A percentile compares a stretch with the other conserved stretches of the same genome.
Evolutionary conservation across 441 rosid genomes (phyloP).

Genomic region (Populus hybrid): DNA sequence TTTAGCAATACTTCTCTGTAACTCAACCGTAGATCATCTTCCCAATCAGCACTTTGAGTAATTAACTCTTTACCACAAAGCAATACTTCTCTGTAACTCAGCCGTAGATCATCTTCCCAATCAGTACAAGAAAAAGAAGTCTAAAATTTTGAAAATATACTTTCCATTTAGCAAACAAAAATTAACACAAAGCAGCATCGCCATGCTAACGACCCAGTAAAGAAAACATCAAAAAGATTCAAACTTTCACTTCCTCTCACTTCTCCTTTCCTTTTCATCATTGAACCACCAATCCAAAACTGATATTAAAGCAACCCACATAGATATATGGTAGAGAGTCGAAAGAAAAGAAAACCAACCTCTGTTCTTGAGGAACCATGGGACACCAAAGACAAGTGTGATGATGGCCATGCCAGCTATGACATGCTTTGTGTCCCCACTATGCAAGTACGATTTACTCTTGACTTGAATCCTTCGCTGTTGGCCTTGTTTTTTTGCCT

Average conservation of each 20-base stretch:
- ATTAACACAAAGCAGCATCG: background rate
- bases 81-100: background rate
- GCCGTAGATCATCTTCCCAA: background rate
- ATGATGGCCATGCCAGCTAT: slow-evolving; percentile 61
- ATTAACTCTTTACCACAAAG: background rate
- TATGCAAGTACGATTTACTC: slow-evolving; percentile 54
- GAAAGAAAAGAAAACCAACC: background rate
- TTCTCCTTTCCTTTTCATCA: background rate
- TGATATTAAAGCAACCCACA: background rate
- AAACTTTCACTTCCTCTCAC: background rate
- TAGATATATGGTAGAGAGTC: background rate
- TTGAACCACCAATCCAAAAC: background rate
- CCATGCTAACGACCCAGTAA: background rate
- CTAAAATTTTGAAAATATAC: background rate
- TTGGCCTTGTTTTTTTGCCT: slow-evolving; percentile 23
- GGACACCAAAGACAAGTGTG: slow-evolving; percentile 44
- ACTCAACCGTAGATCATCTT: background rate
- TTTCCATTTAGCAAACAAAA: background rate
- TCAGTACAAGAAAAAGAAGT: background rate
- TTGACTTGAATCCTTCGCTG: slow-evolving; percentile 47
- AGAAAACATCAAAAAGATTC: background rate
- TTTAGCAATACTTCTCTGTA: background rate
- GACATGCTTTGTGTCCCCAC: slow-evolving; percentile 85
- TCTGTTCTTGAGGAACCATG: slow-evolving; percentile 32
- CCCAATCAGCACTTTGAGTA: background rate